Base-by-base conservation (phyloP, 768 basidiomycete genomes). In the Rhodotorula sphaerocarpa region DNA sequence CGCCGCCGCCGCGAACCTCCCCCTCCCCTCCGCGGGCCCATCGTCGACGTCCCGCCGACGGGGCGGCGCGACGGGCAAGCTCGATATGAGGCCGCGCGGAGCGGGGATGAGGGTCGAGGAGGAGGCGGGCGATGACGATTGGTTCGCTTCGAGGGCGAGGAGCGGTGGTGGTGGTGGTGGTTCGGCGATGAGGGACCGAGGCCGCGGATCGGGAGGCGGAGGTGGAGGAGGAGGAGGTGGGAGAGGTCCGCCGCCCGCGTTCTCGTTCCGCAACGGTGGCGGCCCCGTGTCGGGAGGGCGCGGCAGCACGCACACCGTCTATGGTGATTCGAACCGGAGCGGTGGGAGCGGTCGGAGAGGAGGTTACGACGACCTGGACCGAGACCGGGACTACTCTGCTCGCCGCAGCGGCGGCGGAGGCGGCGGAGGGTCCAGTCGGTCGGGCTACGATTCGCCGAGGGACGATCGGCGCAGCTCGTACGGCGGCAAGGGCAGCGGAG, bases 121-220 rank as follows among this genome's bases (percentile, higher is more conserved):
- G 1, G 44, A 61, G 16, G 43, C 42, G 1, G 61, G 31, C 33
- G 65, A 66, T 10, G 65, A 66, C 21, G 65, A 66, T 27, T 66
- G 65, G 65, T 66, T 66, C 46, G 65, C 65, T 18, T 36, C 31
- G 10, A 33, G 55, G 34, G 11, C 34, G 31, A 18, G 57, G 30
- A 4, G 28, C 3, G 25, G 54, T 36, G 45, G 46, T 20, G 41
- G 43, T 25, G 30, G 28, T n/a, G n/a, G n/a, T n/a, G n/a, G n/a
- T n/a, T n/a, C n/a, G n/a, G 50, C 4, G 15, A 18, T 18, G 18
- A 4, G 25, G 25, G 34, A 27, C 23, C 39, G 45, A n/a, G 34
- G 55, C 9, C n/a, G 44, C 6, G 45, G 44, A 0, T 51, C 43
- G 7, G n/a, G 61, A 27, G 43, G 39, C 7, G 36, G 47, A 21